A percentile compares a stretch with the other conserved stretches of the same genome.
phyloP scores from a whole-genome alignment of 1,284 basidiomycete genomes.

The Fomitopsis palustris region DNA sequence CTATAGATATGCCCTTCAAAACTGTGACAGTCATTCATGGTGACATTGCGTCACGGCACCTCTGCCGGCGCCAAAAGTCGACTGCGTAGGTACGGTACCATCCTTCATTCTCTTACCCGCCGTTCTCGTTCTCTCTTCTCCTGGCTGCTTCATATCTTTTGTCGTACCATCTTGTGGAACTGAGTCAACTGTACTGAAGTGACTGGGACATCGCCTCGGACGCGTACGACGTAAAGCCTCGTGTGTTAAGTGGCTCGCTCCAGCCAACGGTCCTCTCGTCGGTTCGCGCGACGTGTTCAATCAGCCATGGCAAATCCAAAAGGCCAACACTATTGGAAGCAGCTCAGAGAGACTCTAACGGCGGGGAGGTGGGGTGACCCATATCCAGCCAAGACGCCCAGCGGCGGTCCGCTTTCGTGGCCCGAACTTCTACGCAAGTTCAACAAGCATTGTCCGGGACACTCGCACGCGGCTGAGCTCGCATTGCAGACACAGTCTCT shows the following conservation, averaged over 20 bases:
- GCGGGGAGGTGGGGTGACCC: conserved; percentile 64
- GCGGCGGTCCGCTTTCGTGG: conserved; percentile 65
- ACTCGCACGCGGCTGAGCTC: conserved; percentile 57
- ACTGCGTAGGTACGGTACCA: no score
- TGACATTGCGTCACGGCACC: no score
- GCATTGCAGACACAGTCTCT: conserved; percentile 65
- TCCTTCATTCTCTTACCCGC: no score
- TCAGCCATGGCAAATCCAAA: conserved; percentile 43
- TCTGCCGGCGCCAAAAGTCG: no score
- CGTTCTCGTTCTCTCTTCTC: no score
- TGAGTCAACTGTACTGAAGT: no score
- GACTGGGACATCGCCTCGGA: no score
- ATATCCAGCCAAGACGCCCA: conserved; percentile 60
- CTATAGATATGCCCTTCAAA: no score
- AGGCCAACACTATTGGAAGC: conserved; percentile 70
- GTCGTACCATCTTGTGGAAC: no score
- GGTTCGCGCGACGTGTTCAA: neutral
- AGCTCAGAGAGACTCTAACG: conserved; percentile 63
- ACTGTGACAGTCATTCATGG: no score
- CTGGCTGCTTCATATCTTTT: no score
- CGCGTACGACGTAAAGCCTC: neutral
- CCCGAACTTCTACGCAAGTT: conserved; percentile 82
- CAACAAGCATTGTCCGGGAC: conserved; percentile 77
- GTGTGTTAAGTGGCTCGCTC: neutral
- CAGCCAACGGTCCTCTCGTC: neutral